Evolutionary conservation across 371 early-diverging fungal genomes (phyloP), one percentile per base, ranked within the genome.

Genomic region (Lichtheimia ornata): DNA sequence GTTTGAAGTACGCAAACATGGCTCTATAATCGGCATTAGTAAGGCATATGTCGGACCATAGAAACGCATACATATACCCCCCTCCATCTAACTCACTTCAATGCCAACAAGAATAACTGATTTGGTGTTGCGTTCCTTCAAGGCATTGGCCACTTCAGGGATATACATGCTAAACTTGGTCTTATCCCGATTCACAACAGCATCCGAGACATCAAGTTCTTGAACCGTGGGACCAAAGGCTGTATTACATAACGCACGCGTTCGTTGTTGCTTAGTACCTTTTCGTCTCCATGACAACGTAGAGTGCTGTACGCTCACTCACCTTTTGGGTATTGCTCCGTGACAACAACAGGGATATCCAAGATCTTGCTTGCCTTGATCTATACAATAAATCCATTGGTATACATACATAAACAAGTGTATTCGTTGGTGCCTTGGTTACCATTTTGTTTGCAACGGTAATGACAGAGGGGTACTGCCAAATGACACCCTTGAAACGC

Each of bases 1-100:
- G 97, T 95, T 76, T 97, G 97, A 54, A 91, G 71, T 4, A 97
- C 92, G 73, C 98, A 97, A 2, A 97, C 96, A 65, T 97, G 98
- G 30, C 94, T 83, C 90, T 92, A 67, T 12, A 20, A 40, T 14
- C 45, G 13, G 41, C 22, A 56, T 56, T 56, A 20, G 13, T 50
- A 14, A 20, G 14, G 28, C 11, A 11, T 13, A 47, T 17, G 47
- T 18, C 22, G 22, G 47, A 47, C 22, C 47, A 47, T 18, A 47
- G 47, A 22, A 47, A n/a, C 47, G 35, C 35, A 35, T 35, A 35
- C 35, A 35, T 35, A 35, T 35, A 35, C 35, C 35, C 35, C 35
- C 9, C 28, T 7, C 28, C 28, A 28, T 35, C 11, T 3, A 25
- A 50, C 42, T 56, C 83, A 90, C 91, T 83, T 96, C 97, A 64